phyloP scores from a whole-genome alignment of 1,284 basidiomycete genomes.

The Tilletia walkeri region DNA sequence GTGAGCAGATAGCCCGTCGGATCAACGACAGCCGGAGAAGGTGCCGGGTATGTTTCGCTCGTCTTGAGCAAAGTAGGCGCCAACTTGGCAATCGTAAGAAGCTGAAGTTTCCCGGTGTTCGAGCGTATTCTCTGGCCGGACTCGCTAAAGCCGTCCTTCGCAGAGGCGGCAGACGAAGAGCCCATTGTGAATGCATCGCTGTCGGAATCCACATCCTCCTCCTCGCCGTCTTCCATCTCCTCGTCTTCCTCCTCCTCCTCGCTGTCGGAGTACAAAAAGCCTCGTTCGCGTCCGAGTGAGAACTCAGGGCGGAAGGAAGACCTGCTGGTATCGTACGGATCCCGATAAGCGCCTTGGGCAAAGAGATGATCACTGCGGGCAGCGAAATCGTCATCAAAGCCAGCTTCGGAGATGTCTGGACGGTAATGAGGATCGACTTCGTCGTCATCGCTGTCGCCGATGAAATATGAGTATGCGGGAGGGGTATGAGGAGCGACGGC shows the following conservation, averaged over 20 bases:
- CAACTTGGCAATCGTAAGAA: slow-evolving; percentile 81
- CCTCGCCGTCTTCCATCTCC: not conserved
- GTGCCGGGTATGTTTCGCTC: slow-evolving; percentile 57
- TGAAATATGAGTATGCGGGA: slow-evolving; percentile 13
- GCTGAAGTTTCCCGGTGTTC: slow-evolving; percentile 27
- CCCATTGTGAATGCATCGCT: slow-evolving; percentile 56
- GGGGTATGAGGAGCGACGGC: not conserved
- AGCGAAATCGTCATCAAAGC: not conserved
- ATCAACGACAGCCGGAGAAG: slow-evolving; percentile 67
- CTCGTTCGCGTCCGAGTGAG: not conserved
- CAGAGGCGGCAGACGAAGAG: slow-evolving; percentile 35
- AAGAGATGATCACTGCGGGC: slow-evolving; percentile 22
- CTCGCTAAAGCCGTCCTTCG: slow-evolving; percentile 19
- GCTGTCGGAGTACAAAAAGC: slow-evolving; percentile 17
- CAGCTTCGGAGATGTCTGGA: slow-evolving; percentile 45
- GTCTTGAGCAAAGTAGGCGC: slow-evolving; percentile 91
- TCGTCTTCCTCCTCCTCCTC: slow-evolving; percentile 10
- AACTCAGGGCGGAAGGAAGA: not conserved
- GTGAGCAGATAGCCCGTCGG: slow-evolving; percentile 36
- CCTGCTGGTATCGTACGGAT: slow-evolving; percentile 6
- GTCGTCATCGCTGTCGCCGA: slow-evolving; percentile 35
- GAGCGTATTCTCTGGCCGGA: slow-evolving; percentile 9
- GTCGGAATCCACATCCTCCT: slow-evolving; percentile 17
- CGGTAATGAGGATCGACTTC: slow-evolving; percentile 39
- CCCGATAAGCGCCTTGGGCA: slow-evolving; percentile 59